Evolutionary conservation across 768 basidiomycete genomes (phyloP).

Genomic region (Kwoniella europaea): DNA sequence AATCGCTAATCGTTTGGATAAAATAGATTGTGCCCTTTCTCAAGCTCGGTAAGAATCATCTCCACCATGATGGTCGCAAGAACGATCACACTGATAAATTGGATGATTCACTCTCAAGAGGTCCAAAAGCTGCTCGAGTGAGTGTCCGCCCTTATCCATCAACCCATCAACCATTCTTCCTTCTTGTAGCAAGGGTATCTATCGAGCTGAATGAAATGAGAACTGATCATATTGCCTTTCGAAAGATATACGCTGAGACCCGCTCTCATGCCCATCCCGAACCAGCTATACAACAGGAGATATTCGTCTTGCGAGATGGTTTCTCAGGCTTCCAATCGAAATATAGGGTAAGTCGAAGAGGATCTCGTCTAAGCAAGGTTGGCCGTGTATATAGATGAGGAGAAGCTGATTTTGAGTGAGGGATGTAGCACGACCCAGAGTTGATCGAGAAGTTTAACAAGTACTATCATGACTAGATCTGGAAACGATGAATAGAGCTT

Average conservation of each 20-base stretch:
- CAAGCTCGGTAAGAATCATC: conserved; percentile 52
- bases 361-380: not conserved
- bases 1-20: too few species aligned
- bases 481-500: not conserved
- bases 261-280: conserved; percentile 28
- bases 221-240: not conserved
- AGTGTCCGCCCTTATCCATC: too few species aligned
- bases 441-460: conserved; percentile 58
- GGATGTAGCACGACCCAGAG: conserved; percentile 49
- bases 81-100: too few species aligned
- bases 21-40: conserved; percentile 54
- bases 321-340: conserved; percentile 55
- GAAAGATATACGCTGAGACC: conserved; percentile 55
- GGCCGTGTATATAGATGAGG: too few species aligned
- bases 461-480: conserved; percentile 49
- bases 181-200: too few species aligned
- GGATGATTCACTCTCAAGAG: too few species aligned
- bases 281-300: conserved; percentile 37
- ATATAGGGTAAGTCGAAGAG: conserved; percentile 42
- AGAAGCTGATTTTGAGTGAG: too few species aligned
- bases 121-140: conserved; percentile 56
- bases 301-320: conserved; percentile 55
- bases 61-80: too few species aligned
- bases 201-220: too few species aligned
- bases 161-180: too few species aligned